Percentiles rank a stretch among this genome's conserved stretches.
Evolutionary conservation across 1,139 yeast species (phyloP).

Genomic region (Yueomyces sp.): DNA sequence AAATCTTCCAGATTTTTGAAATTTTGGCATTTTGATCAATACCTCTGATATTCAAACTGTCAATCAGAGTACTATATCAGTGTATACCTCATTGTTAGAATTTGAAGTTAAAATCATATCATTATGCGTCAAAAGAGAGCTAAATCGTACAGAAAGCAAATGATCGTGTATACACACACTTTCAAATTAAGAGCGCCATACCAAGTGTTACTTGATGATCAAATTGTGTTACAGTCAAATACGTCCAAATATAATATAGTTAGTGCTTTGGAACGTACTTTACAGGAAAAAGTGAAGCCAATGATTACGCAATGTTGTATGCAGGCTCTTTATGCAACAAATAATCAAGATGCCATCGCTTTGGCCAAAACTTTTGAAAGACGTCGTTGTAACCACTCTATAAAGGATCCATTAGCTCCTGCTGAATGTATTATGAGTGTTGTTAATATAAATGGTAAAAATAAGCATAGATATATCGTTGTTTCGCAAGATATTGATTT

Average conservation of each 20-base stretch:
- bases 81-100: too few relatives aligned
- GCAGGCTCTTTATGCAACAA: constrained; percentile 63
- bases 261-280: constrained; percentile 68
- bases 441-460: constrained; percentile 58
- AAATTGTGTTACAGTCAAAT: constrained; percentile 52
- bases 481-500: constrained; percentile 70
- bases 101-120: not conserved
- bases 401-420: constrained; percentile 51
- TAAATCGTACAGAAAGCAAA: constrained; percentile 84
- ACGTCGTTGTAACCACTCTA: constrained; percentile 52
- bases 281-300: constrained; percentile 81
- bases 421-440: constrained; percentile 66
- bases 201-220: constrained; percentile 78
- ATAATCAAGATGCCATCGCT: constrained; percentile 62
- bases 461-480: constrained; percentile 81
- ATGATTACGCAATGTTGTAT: constrained; percentile 96
- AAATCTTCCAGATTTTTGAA: too few relatives aligned
- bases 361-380: constrained; percentile 77
- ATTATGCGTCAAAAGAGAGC: constrained; percentile 92
- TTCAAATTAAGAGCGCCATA: constrained; percentile 92
- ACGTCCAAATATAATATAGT: constrained; percentile 57
- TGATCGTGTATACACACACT: constrained; percentile 69
- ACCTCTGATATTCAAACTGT: too few relatives aligned
- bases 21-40: too few relatives aligned
- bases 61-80: too few relatives aligned